Evolutionary conservation across 2,329 filamentous ascomycete species (phyloP).

Genomic region (Colletotrichum magnum): DNA sequence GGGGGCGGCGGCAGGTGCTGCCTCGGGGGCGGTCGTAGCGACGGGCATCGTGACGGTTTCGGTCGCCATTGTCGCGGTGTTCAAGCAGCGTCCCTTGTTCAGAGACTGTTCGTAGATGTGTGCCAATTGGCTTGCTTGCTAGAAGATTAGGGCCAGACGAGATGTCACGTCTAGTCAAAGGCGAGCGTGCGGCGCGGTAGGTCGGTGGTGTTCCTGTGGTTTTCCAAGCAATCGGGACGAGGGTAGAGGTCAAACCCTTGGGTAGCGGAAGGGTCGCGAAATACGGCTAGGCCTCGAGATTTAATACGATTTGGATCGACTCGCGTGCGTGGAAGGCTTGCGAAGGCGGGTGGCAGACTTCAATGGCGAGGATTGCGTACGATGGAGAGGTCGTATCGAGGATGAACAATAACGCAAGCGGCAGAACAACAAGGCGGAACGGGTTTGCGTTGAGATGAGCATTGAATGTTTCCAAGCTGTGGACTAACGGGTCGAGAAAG

Average conservation of each 20-base stretch:
- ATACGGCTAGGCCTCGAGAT: constrained; percentile 10
- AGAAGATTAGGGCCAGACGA: not conserved
- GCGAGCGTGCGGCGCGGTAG: not conserved
- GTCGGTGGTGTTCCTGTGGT: not conserved
- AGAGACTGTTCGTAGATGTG: constrained; percentile 25
- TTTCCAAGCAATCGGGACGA: constrained; percentile 12
- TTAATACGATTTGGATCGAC: constrained; percentile 18
- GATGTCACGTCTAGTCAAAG: not conserved
- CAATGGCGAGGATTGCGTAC: constrained; percentile 18
- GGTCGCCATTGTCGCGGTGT: constrained; percentile 26
- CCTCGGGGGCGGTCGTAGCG: constrained; percentile 11
- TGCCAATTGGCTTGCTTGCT: constrained; percentile 21
- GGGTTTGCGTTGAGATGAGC: constrained; percentile 40
- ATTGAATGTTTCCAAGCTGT: constrained; percentile 39
- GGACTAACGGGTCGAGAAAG: constrained; percentile 6
- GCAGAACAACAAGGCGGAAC: constrained; percentile 38
- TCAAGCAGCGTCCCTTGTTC: constrained; percentile 31
- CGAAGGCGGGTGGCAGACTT: constrained; percentile 15
- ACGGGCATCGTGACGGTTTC: constrained; percentile 26
- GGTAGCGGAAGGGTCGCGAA: not conserved
- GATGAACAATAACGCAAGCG: constrained; percentile 31
- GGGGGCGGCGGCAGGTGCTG: constrained; percentile 11
- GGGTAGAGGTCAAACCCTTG: not conserved
- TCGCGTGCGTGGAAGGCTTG: constrained; percentile 20
- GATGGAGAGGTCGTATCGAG: constrained; percentile 20